Evolutionary conservation across 345 rosid genomes (phyloP), one percentile per base, ranked within the genome.

Genomic region (Linum usitatissimum): DNA sequence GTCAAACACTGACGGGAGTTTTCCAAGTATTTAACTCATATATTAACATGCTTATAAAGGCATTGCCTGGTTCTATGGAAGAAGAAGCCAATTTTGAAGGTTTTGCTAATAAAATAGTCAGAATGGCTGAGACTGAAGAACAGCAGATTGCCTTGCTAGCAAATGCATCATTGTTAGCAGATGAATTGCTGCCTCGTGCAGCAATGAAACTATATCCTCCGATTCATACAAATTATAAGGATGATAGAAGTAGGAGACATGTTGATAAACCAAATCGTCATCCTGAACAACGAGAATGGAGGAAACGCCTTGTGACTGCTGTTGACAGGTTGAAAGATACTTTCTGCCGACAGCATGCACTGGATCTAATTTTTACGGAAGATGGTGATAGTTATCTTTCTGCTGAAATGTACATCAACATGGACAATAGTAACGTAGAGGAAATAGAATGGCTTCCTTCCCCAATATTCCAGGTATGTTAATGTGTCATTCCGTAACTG

Each of bases 201-300:
- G 96, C 97, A 66, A 83, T 85, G 93, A 94, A 88, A 71, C 91
- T 94, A 30, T 81, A 96, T 67, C 84, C 91, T 66, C 57, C 70
- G 18, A 76, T 71, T 71, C 94, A 84, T 62, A 69, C 70, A 59
- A 79, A 70, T 79, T 66, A 83, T 67, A 83, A 74, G 75, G 90
- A 88, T 65, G 97, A 88, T 61, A 49, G 73, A 49, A 82, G 76
- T 57, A 80, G 90, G 73, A 86, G 91, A 76, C 81, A 87, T 53
- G 45, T 57, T 53, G 99, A 94, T 77, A 84, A 92, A 79, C 96
- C 90, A 75, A 94, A 85, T 65, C 97, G 99, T 69, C 81, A 88
- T 68, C 96, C 96, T 70, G 99, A 94, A 71, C 99, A 88, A 74
- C 83, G 99, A 72, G 99, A 94, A 82, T 94, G 99, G 99, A 94